Conservation (phyloP, 2,329 filamentous ascomycete species). For the Arthrocladium fulminans region DNA sequence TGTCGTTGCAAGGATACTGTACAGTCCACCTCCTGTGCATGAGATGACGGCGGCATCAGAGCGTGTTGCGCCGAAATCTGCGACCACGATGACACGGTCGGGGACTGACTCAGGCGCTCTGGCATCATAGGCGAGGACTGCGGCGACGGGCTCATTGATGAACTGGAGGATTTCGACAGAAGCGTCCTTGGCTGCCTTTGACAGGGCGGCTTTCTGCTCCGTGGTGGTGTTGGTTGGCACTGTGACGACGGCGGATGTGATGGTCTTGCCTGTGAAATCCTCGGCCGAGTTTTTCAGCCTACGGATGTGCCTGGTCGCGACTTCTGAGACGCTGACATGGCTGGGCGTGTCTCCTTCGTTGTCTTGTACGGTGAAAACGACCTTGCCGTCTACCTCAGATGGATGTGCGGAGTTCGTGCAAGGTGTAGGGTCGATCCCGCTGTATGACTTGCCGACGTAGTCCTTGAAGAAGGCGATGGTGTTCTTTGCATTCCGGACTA, state of each 20-base stretch:
- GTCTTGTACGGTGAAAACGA: conserved; percentile 79
- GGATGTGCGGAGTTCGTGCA: conserved; percentile 91
- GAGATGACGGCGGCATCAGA: conserved; percentile 87
- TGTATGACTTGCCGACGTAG: conserved; percentile 88
- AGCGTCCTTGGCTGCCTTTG: conserved; percentile 67
- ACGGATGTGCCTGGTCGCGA: conserved; percentile 74
- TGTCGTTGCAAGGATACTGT: conserved; percentile 83
- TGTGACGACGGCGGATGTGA: conserved; percentile 90
- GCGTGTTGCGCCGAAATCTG: conserved; percentile 84
- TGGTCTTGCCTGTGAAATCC: conserved; percentile 84
- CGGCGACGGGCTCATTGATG: conserved; percentile 82
- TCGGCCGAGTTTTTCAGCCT: conserved; percentile 74
- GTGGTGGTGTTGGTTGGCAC: conserved; percentile 90
- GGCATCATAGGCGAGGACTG: conserved; percentile 84
- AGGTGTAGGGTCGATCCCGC: conserved; percentile 91
- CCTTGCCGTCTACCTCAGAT: conserved; percentile 58
- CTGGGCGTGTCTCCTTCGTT: conserved; percentile 56
- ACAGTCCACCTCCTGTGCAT: conserved; percentile 78
- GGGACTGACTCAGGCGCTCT: conserved; percentile 61
- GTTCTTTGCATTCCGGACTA: conserved; percentile 86
- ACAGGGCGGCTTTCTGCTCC: conserved; percentile 72
- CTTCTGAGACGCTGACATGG: conserved; percentile 66
- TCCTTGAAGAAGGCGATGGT: conserved; percentile 95
- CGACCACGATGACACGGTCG: conserved; percentile 87
- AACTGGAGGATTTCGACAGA: conserved; percentile 85